phyloP scores from a whole-genome alignment of 2,329 filamentous ascomycete genomes.

The Penicillium digitatum region DNA sequence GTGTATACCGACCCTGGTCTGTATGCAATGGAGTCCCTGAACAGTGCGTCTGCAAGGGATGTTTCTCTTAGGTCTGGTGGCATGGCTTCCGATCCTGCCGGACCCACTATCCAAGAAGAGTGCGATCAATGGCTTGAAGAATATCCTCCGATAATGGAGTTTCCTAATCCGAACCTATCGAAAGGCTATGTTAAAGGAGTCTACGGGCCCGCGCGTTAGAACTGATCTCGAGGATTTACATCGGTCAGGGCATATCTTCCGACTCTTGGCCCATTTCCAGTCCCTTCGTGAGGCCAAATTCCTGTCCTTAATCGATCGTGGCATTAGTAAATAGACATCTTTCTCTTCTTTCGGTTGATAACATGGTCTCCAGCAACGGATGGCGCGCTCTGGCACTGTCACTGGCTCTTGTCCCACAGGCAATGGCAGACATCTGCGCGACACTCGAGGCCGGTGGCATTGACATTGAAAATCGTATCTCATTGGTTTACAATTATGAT shows the following conservation, averaged over 20 bases:
- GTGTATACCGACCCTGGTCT: background rate
- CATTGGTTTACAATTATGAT: conserved; percentile 37
- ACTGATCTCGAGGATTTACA: background rate
- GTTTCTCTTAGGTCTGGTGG: background rate
- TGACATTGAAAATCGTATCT: conserved; percentile 30
- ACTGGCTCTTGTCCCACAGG: conserved; percentile 18
- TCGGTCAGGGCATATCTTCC: background rate
- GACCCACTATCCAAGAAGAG: background rate
- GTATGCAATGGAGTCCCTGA: background rate
- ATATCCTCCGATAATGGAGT: conserved; percentile 1
- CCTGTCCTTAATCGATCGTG: background rate
- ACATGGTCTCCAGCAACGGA: conserved; percentile 17
- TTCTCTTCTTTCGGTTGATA: background rate
- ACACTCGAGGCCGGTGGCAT: conserved; percentile 36
- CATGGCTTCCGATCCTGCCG: background rate
- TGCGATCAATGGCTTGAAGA: background rate
- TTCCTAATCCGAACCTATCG: background rate
- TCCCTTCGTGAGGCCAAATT: background rate
- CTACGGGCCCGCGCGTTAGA: background rate
- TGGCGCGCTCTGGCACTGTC: conserved; percentile 22
- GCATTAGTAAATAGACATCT: too few relatives aligned
- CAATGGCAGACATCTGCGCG: conserved; percentile 38
- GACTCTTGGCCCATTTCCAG: background rate
- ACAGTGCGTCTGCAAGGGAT: background rate
- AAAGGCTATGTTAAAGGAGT: conserved; percentile 3